Percentiles rank a stretch among this genome's conserved stretches.
These are phyloP conservation scores for Dorcoceras hygrometricum DNA, from an alignment of 257 asterid species.

Conservation along the genomic window DNA sequence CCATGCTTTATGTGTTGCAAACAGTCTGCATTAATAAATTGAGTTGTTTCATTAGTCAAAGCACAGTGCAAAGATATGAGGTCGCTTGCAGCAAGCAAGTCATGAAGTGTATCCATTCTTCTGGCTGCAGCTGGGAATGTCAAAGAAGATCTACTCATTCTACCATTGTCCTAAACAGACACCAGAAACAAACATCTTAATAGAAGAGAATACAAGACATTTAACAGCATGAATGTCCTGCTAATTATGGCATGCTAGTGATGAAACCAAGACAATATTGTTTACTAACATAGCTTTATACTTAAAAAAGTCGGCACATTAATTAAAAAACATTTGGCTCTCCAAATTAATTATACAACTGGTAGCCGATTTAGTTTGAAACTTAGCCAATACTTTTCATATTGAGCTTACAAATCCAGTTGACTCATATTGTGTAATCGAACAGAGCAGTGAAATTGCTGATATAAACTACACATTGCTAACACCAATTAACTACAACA, in stretches of 20 bases:
- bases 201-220: background rate
- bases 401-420: background rate
- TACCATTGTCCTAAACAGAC: conserved; percentile 59
- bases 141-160: conserved; percentile 52
- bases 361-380: too few relatives aligned
- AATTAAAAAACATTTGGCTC: background rate
- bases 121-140: conserved; percentile 92
- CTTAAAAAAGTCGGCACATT: background rate
- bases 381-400: background rate
- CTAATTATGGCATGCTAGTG: background rate
- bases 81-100: conserved; percentile 98
- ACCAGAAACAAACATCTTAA: conserved; percentile 9
- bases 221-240: background rate
- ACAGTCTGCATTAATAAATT: conserved; percentile 84
- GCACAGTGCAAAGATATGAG: conserved; percentile 92
- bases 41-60: conserved; percentile 78
- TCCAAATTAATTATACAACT: background rate
- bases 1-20: conserved; percentile 96
- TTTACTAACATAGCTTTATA: background rate
- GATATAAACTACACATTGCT: background rate
- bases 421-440: too few relatives aligned
- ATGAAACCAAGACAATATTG: background rate
- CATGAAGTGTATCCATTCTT: conserved; percentile 97
- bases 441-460: background rate
- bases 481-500: background rate